Evolutionary conservation across 1,284 basidiomycete genomes (phyloP).

Genomic region (Malassezia caprae): DNA sequence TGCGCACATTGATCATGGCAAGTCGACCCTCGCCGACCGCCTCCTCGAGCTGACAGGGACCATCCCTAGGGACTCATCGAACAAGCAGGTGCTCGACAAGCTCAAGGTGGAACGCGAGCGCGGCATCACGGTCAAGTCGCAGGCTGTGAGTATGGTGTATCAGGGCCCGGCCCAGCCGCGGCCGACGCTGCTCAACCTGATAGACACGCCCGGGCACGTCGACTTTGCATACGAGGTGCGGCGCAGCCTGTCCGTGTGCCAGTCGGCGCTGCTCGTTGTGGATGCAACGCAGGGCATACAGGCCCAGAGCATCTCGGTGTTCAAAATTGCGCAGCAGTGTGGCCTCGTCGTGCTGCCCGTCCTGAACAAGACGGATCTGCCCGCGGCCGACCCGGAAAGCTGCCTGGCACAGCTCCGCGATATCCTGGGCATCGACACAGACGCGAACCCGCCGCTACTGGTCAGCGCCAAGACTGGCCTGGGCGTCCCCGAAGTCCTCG

Average conservation of each 20-base stretch:
- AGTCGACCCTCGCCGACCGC: conserved; percentile 46
- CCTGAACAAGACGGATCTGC: conserved; percentile 68
- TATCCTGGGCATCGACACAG: conserved; percentile 56
- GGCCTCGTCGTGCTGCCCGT: conserved; percentile 80
- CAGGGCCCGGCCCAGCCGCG: conserved; percentile 8
- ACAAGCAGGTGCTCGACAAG: conserved; percentile 45
- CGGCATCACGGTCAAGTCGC: conserved; percentile 68
- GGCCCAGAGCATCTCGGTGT: conserved; percentile 92
- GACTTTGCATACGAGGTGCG: conserved; percentile 68
- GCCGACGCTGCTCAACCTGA: conserved; percentile 72
- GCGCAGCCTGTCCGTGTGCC: conserved; percentile 79
- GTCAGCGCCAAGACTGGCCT: conserved; percentile 80
- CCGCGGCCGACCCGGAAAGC: conserved; percentile 26
- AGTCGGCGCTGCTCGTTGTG: conserved; percentile 79
- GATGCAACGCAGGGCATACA: conserved; percentile 96
- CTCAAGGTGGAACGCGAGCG: conserved; percentile 91
- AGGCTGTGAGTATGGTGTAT: conserved; percentile 46
- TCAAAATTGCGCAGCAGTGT: conserved; percentile 64
- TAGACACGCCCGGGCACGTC: conserved; percentile 68
- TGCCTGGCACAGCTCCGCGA: conserved; percentile 29
- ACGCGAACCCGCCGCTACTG: conserved; percentile 26
- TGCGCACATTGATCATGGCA: conserved; percentile 48
- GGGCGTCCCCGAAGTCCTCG: conserved; percentile 65
- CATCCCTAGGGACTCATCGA: conserved; percentile 36
- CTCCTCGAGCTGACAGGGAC: conserved; percentile 45